Evolutionary conservation across 2,329 filamentous ascomycete species (phyloP).

Genomic region (Aspergillaceae sp.): DNA sequence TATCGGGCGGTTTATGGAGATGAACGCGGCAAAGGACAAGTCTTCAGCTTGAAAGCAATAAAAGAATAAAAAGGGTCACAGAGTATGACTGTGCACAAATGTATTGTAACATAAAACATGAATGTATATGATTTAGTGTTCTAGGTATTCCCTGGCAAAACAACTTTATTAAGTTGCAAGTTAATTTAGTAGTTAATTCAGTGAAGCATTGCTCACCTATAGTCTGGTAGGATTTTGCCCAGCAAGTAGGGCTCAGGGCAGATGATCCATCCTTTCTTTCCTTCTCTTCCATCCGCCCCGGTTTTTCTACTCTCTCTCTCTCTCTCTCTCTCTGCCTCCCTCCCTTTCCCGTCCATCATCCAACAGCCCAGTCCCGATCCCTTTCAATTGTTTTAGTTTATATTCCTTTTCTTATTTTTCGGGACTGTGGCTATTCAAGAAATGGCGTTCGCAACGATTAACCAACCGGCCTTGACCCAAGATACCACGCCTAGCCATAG

Average conservation of each 20-base stretch:
- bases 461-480: conserved; percentile 11
- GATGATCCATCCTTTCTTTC: conserved; percentile 9
- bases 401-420: conserved; percentile 4
- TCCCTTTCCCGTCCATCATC: background rate
- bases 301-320: conserved; percentile 6
- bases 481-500: conserved; percentile 3
- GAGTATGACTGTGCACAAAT: conserved; percentile 10
- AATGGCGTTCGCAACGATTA: conserved; percentile 34
- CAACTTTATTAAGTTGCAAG: too few species aligned
- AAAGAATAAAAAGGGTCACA: too few species aligned
- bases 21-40: conserved; percentile 12
- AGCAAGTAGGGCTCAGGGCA: conserved; percentile 8
- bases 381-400: background rate
- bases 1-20: conserved; percentile 29
- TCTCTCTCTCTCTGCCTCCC: conserved; percentile 1
- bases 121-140: conserved; percentile 11
- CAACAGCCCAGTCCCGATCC: background rate
- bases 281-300: conserved; percentile 6
- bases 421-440: conserved; percentile 12
- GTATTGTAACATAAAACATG: conserved; percentile 19
- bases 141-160: too few species aligned
- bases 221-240: too few species aligned
- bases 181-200: too few species aligned
- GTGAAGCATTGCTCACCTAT: too few species aligned
- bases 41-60: conserved; percentile 2